Evolutionary conservation across 805 yeast genomes (phyloP).

Genomic region (Sugiyamaella boreocaroliniensis): DNA sequence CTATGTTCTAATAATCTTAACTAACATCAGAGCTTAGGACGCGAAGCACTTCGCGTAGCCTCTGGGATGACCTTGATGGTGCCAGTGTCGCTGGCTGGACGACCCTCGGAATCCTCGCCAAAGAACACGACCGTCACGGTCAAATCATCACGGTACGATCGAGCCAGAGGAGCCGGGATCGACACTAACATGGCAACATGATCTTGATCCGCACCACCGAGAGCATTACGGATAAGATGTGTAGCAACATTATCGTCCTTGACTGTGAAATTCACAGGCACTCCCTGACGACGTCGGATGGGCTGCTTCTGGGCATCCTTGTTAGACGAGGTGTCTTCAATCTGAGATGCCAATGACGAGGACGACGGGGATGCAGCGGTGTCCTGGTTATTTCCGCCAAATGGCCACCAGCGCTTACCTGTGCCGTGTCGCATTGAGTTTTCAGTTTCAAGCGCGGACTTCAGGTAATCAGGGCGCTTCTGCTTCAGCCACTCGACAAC

Average conservation of each 20-base stretch:
- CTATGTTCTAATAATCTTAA: neutral
- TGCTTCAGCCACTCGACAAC: conserved; percentile 91
- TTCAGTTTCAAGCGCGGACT: conserved; percentile 1
- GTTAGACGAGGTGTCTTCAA: conserved; percentile 38
- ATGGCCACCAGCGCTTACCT: neutral
- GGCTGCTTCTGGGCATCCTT: conserved; percentile 60
- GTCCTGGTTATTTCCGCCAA: conserved; percentile 7
- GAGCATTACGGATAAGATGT: conserved; percentile 87
- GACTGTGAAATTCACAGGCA: conserved; percentile 30
- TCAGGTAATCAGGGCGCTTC: conserved; percentile 36
- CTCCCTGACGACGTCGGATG: conserved; percentile 41
- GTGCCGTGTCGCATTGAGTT: conserved; percentile 10
- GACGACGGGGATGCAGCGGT: neutral
- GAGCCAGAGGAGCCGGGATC: conserved; percentile 84
- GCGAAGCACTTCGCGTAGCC: conserved; percentile 19
- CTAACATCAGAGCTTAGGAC: conserved; percentile 1
- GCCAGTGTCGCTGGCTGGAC: conserved; percentile 20
- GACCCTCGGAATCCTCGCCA: conserved; percentile 40
- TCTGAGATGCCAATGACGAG: conserved; percentile 12
- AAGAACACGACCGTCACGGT: conserved; percentile 95
- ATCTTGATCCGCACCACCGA: conserved; percentile 82
- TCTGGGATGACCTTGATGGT: conserved; percentile 26
- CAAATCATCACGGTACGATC: conserved; percentile 90
- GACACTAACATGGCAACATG: conserved; percentile 83
- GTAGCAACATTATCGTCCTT: conserved; percentile 89